Conservation (phyloP, 2,329 filamentous ascomycete species). For the Pyrenophora seminiperda region DNA sequence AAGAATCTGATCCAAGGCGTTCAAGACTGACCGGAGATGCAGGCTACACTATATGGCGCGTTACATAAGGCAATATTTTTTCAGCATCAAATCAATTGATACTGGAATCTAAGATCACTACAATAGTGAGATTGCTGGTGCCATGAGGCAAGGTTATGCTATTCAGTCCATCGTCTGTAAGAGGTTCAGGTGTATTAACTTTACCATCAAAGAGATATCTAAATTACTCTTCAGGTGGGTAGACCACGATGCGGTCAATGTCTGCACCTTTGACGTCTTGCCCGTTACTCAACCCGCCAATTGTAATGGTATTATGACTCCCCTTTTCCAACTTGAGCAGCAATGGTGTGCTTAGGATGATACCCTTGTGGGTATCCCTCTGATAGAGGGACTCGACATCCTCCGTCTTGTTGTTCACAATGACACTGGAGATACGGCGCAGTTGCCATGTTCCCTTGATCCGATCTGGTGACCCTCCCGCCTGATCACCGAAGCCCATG, state of each 20-base stretch:
- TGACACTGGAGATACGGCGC: conserved; percentile 63
- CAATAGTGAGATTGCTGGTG: too few species aligned
- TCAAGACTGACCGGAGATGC: conserved; percentile 14
- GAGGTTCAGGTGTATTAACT: too few species aligned
- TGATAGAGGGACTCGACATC: conserved; percentile 59
- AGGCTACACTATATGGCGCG: background rate
- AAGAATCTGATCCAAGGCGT: conserved; percentile 44
- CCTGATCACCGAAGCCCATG: conserved; percentile 62
- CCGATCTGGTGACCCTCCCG: conserved; percentile 63
- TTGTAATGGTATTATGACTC: conserved; percentile 62
- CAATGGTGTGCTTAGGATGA: conserved; percentile 63
- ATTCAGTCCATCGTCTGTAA: too few species aligned
- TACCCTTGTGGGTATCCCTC: conserved; percentile 64
- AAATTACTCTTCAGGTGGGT: conserved; percentile 56
- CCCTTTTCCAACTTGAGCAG: conserved; percentile 60
- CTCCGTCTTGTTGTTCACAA: conserved; percentile 60
- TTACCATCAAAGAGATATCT: too few species aligned
- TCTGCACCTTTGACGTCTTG: conserved; percentile 63
- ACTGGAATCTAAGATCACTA: too few species aligned
- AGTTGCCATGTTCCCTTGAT: conserved; percentile 66
- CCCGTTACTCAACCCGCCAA: conserved; percentile 63
- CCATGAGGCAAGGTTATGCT: too few species aligned
- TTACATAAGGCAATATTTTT: background rate
- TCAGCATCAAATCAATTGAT: too few species aligned
- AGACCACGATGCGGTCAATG: conserved; percentile 64